Conservation (phyloP, 169 alveolate genomes). For the Eimeria maxima region DNA sequence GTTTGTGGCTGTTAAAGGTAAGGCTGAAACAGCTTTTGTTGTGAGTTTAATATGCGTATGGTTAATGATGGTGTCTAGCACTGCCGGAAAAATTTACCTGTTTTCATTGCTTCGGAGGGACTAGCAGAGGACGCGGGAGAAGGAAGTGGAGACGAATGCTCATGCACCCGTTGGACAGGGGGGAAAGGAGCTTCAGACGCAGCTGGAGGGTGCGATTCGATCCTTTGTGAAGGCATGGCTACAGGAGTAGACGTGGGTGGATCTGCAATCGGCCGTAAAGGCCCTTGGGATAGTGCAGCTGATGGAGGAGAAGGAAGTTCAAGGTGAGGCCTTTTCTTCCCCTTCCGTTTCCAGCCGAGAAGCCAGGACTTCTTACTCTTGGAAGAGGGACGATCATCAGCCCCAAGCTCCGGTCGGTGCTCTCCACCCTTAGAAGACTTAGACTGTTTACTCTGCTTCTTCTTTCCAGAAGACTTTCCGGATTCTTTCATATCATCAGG, state of each 20-base stretch:
- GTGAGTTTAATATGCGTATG: neutral
- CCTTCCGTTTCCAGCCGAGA: neutral
- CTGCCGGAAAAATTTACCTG: no score
- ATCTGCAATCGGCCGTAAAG: neutral
- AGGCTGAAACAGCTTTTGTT: neutral
- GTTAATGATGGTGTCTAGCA: no score
- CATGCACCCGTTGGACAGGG: neutral
- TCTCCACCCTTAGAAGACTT: neutral
- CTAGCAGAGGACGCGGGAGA: neutral
- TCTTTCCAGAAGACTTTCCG: neutral
- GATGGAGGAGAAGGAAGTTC: neutral
- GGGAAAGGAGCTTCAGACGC: neutral
- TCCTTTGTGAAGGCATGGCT: neutral
- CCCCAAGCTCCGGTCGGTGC: neutral
- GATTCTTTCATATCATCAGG: neutral
- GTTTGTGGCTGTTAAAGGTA: neutral
- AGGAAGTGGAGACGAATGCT: neutral
- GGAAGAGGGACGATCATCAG: neutral
- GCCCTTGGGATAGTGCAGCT: neutral
- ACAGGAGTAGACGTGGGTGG: neutral
- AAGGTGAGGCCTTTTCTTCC: neutral
- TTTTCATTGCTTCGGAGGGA: neutral
- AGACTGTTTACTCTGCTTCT: neutral
- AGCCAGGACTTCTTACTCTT: neutral
- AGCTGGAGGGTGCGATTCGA: neutral